Evolutionary conservation across 768 basidiomycete species (phyloP).

Genomic region (Mycena polygramma): DNA sequence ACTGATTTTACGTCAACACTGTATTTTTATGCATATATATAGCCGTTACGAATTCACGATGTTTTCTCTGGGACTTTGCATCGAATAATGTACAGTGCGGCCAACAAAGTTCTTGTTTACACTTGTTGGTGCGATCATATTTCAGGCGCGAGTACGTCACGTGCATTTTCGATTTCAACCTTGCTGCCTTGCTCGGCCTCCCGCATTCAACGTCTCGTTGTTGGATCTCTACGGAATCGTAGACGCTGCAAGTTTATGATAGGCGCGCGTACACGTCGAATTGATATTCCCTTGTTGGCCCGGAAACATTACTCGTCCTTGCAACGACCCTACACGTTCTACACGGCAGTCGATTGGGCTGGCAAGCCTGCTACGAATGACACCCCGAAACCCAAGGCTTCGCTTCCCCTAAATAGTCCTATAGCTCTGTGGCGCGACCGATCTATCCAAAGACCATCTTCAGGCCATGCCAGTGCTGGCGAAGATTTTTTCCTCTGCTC

Average conservation of each 20-base stretch:
- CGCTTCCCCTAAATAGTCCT: constrained; percentile 66
- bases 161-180: no score
- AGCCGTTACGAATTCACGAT: constrained; percentile 35
- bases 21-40: constrained; percentile 38
- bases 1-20: constrained; percentile 18
- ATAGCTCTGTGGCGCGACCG: constrained; percentile 81
- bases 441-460: constrained; percentile 59
- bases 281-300: not conserved
- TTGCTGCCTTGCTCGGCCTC: no score
- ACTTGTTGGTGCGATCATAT: not conserved
- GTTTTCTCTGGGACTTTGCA: no score
- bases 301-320: not conserved
- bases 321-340: constrained; percentile 69
- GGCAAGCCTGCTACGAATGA: constrained; percentile 68
- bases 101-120: not conserved
- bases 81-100: no score
- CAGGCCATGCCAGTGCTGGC: constrained; percentile 53
- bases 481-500: constrained; percentile 61
- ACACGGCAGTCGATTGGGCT: constrained; percentile 84
- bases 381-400: constrained; percentile 46
- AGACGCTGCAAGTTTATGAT: constrained; percentile 6
- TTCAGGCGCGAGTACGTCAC: no score
- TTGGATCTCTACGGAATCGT: not conserved
- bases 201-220: no score
- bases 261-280: not conserved